These are phyloP conservation scores for Cryphonectria naterciae DNA, from an alignment of 2,329 filamentous ascomycete species.

Conservation along the genomic window DNA sequence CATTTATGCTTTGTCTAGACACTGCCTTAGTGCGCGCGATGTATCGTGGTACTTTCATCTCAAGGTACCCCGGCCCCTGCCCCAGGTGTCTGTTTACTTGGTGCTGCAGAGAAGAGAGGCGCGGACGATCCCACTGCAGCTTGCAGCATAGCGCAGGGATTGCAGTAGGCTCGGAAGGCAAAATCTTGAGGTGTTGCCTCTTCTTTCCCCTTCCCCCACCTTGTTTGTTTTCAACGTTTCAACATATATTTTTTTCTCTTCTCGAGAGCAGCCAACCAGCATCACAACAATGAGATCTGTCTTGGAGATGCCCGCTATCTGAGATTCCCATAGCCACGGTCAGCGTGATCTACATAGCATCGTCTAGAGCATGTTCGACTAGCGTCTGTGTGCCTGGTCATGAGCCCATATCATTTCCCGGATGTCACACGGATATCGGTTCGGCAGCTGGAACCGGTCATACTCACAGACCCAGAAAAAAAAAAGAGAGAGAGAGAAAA, in stretches of 20 bases:
- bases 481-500: background rate
- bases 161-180: background rate
- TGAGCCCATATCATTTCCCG: background rate
- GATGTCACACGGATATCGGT: constrained; percentile 10
- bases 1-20: background rate
- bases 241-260: background rate
- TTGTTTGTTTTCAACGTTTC: background rate
- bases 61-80: background rate
- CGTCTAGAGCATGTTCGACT: background rate
- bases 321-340: background rate
- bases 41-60: background rate
- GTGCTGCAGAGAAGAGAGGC: background rate
- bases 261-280: background rate
- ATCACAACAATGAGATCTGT: background rate
- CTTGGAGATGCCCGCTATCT: background rate
- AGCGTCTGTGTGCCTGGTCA: background rate
- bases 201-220: background rate
- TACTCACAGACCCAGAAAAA: background rate
- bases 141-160: background rate
- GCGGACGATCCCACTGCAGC: constrained; percentile 5
- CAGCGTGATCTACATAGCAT: background rate
- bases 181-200: background rate
- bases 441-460: constrained; percentile 9
- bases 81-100: background rate
- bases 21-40: background rate